Base-by-base conservation (phyloP, 352 stramenopile species). In the Globisporangium mamillatum region DNA sequence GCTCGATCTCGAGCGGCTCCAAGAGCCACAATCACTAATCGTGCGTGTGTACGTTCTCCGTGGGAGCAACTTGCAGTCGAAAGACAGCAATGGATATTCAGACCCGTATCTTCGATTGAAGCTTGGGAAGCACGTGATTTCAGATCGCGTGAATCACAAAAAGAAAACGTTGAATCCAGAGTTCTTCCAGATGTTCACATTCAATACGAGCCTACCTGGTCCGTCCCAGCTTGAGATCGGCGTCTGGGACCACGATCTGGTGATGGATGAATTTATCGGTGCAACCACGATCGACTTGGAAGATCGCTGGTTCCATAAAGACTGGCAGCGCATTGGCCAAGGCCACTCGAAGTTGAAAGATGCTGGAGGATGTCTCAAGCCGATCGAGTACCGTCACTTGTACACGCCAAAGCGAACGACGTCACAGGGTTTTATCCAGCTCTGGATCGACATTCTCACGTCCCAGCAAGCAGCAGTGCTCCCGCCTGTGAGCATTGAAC, bases 361-460 rank as follows among this genome's bases (percentile, higher is more conserved):
- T 1, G 71, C 59, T 0, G 64, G 68, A 1, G 68, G 69, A 0
- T 78, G 69, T 1, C 72, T 90, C 38, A 97, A 98, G 74, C 93
- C 92, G 0, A 85, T 98, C 22, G 93, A 98, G 69, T 86, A 95
- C 63, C 89, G 93, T 0, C 86, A 92, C 44, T 63, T 98, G 0
- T 97, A 91, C 72, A 91, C 80, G 2, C 80, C 88, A 1, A 93
- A 79, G 32, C 86, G 79, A 10, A 75, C 75, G 22, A 90, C 79
- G 0, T 90, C 86, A 0, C 91, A 97, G 62, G 86, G 84, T 0
- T 73, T 85, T 8, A 34, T 97, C 1, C 79, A 92, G 60, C 71
- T 96, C 1, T 98, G 93, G 92, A 79, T 98, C 12, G 94, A 98
- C 58, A 97, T 98, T 29, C 66, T 98, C 36, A 93, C 82, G 1